Evolutionary conservation across 306 rosid species (phyloP).

Genomic region (Vigna reflexopilosa): DNA sequence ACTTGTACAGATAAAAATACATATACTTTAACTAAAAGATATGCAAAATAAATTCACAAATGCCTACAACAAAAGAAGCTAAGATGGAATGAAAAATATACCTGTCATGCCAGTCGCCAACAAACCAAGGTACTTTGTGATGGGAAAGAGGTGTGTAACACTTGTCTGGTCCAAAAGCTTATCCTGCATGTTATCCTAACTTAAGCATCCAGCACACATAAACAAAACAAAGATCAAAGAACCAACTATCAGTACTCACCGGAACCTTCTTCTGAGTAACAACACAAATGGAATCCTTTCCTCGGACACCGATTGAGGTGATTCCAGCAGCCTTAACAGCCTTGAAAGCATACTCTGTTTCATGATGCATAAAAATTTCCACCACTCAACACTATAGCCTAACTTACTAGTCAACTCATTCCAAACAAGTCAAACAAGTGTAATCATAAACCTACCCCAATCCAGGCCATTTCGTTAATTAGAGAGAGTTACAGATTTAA

Average conservation of each 20-base stretch:
- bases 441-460: neutral
- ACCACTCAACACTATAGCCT: slow-evolving; percentile 39
- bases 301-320: slow-evolving; percentile 93
- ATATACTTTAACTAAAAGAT: neutral
- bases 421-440: slow-evolving; percentile 33
- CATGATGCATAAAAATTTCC: slow-evolving; percentile 42
- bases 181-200: slow-evolving; percentile 65
- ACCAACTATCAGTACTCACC: slow-evolving; percentile 59
- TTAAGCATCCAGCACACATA: slow-evolving; percentile 8
- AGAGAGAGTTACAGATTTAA: neutral
- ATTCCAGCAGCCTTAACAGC: slow-evolving; percentile 96
- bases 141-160: slow-evolving; percentile 90
- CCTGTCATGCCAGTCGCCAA: slow-evolving; percentile 98
- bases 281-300: slow-evolving; percentile 93
- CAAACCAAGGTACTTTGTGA: slow-evolving; percentile 91
- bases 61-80: neutral
- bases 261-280: slow-evolving; percentile 99
- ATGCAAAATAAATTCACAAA: slow-evolving; percentile 5
- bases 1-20: neutral
- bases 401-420: slow-evolving; percentile 31
- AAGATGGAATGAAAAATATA: slow-evolving; percentile 22
- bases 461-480: neutral
- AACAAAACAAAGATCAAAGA: slow-evolving; percentile 28
- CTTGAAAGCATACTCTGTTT: slow-evolving; percentile 94
- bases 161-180: slow-evolving; percentile 98